Conservation (phyloP, 1,139 yeast genomes). For the Candida sp. region DNA sequence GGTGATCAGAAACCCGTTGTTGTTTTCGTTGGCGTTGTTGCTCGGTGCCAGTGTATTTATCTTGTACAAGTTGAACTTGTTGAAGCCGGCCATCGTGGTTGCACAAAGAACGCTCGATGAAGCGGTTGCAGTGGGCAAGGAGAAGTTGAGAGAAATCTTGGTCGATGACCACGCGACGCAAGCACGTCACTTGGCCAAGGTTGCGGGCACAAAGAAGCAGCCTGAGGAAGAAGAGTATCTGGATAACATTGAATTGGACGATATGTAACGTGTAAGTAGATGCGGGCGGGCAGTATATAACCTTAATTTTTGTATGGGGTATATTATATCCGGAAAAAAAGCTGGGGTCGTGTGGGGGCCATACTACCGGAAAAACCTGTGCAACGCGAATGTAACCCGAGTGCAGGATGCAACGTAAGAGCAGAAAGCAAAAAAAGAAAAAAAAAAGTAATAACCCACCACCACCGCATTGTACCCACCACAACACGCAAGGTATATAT, state of each 20-base stretch:
- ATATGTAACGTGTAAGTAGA: constrained; percentile 11
- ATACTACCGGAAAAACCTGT: background rate
- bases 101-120: constrained; percentile 62
- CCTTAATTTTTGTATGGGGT: too few species aligned
- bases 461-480: too few species aligned
- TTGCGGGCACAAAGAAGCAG: constrained; percentile 14
- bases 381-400: background rate
- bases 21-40: constrained; percentile 63
- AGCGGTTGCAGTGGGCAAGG: constrained; percentile 58
- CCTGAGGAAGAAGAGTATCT: constrained; percentile 4
- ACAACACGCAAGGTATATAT: background rate
- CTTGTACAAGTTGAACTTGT: constrained; percentile 70
- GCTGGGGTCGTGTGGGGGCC: background rate
- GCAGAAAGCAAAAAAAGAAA: background rate
- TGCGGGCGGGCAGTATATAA: background rate
- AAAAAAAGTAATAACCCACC: background rate
- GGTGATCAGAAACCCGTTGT: constrained; percentile 79
- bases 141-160: constrained; percentile 56
- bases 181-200: constrained; percentile 26
- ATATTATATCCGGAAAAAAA: background rate
- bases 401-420: background rate
- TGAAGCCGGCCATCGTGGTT: constrained; percentile 76
- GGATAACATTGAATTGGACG: constrained; percentile 20
- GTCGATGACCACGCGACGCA: constrained; percentile 36
- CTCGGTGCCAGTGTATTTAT: constrained; percentile 66